A percentile compares a stretch with the other conserved stretches of the same genome.
These are phyloP conservation scores for Hamigera avellanea DNA, from an alignment of 495 filamentous ascomycete genomes.

Conservation along the genomic window DNA sequence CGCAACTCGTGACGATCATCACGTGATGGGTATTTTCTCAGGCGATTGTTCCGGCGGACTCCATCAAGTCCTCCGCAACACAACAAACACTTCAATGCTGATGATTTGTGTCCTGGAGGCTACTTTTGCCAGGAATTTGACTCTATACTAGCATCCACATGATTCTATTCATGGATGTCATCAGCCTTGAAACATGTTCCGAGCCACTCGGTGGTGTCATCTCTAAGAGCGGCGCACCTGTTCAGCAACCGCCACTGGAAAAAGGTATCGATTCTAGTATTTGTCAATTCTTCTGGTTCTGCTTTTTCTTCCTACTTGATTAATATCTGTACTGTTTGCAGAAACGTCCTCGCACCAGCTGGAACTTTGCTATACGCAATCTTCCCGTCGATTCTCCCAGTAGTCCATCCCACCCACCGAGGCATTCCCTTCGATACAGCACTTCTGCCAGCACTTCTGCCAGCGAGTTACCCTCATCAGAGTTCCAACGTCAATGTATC, in stretches of 20 bases:
- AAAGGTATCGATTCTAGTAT: slow-evolving; percentile 13
- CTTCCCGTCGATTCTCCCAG: no score
- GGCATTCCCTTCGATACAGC: no score
- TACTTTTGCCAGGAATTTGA: no score
- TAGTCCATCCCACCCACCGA: no score
- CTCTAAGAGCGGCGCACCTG: slow-evolving; percentile 25
- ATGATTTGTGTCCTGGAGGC: not conserved
- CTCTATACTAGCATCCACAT: slow-evolving; percentile 7
- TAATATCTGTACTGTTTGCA: no score
- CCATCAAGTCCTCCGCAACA: not conserved
- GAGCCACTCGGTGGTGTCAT: slow-evolving; percentile 26
- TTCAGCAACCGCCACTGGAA: slow-evolving; percentile 11
- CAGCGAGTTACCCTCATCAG: no score
- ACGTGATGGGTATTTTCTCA: slow-evolving; percentile 26
- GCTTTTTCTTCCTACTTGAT: no score
- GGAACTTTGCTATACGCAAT: no score
- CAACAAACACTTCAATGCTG: no score
- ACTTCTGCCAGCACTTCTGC: no score
- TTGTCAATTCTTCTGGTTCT: not conserved
- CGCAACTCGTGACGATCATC: slow-evolving; percentile 29
- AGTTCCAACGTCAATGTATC: no score
- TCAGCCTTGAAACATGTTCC: slow-evolving; percentile 32
- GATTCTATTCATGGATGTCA: slow-evolving; percentile 40
- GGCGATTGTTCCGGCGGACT: not conserved
- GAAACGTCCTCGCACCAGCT: no score